Percentiles rank a stretch among this genome's conserved stretches.
phyloP scores from a whole-genome alignment of 768 basidiomycete species.

The Boletus barrowsii region DNA sequence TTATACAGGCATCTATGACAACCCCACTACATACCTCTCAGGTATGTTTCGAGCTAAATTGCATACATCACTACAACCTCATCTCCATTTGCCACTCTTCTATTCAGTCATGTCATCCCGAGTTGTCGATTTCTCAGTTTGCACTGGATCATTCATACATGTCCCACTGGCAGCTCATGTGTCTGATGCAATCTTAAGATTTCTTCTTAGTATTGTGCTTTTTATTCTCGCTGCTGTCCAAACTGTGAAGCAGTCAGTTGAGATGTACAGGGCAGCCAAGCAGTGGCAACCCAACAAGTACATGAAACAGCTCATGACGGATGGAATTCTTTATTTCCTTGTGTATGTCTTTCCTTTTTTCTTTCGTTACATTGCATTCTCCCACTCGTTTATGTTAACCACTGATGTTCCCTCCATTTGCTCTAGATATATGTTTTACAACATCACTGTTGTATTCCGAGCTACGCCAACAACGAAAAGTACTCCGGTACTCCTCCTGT shows the following conservation, averaged over 20 bases:
- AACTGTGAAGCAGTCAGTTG: slow-evolving; percentile 1
- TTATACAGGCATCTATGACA: slow-evolving; percentile 1
- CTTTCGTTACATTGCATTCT: background rate
- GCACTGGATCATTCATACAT: background rate
- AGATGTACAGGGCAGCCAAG: background rate
- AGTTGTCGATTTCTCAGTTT: background rate
- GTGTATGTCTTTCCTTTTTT: slow-evolving; percentile 22
- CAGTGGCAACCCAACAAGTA: background rate
- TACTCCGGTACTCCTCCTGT: background rate
- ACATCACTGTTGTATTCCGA: background rate
- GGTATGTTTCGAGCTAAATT: background rate
- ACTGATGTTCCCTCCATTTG: background rate
- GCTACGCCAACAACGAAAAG: too few relatives aligned
- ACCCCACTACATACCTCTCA: slow-evolving; percentile 1
- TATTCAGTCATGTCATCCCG: background rate
- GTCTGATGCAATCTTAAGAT: background rate
- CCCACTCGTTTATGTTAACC: background rate
- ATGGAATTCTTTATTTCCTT: slow-evolving; percentile 9
- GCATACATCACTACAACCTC: background rate
- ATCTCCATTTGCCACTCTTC: background rate
- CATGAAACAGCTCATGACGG: background rate
- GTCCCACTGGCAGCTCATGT: background rate
- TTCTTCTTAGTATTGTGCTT: background rate
- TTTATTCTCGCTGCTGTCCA: background rate
- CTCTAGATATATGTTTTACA: background rate